Conservation (phyloP, 306 rosid species). For the Pyrus bretschneideri region DNA sequence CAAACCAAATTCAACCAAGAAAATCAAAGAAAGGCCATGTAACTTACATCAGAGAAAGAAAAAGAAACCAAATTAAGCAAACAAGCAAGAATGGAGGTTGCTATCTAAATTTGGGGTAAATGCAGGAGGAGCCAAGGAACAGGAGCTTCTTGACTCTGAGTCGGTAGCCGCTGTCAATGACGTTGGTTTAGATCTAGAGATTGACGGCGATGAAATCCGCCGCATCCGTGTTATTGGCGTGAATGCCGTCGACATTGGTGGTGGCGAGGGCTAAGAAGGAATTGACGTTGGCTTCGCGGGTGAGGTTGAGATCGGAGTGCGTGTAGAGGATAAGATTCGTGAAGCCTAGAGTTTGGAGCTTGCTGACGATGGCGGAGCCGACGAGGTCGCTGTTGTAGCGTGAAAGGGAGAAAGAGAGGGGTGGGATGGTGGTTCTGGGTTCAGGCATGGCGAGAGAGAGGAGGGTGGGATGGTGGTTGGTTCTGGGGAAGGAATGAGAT, state of each 20-base stretch:
- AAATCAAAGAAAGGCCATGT: too few relatives aligned
- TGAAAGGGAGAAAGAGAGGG: too few relatives aligned
- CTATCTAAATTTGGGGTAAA: conserved; percentile 63
- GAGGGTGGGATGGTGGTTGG: too few relatives aligned
- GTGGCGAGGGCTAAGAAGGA: conserved; percentile 82
- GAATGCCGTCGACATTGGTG: conserved; percentile 89
- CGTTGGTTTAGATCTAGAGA: conserved; percentile 86
- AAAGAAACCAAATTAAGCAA: too few relatives aligned
- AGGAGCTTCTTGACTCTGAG: conserved; percentile 61
- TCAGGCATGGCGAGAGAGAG: too few relatives aligned
- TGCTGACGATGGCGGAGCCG: conserved; percentile 74
- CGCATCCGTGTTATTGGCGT: conserved; percentile 80
- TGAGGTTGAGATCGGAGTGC: conserved; percentile 74
- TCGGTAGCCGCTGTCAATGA: conserved; percentile 60
- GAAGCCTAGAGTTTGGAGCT: conserved; percentile 62
- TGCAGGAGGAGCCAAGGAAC: conserved; percentile 81
- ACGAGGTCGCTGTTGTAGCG: conserved; percentile 63
- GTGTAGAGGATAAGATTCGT: conserved; percentile 51
- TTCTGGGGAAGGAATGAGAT: too few relatives aligned
- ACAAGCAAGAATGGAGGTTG: conserved; percentile 43
- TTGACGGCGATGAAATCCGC: conserved; percentile 77
- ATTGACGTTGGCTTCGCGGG: conserved; percentile 67
- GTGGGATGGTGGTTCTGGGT: too few relatives aligned
- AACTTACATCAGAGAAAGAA: too few relatives aligned
- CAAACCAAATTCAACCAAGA: too few relatives aligned